Base-by-base conservation (phyloP, 257 asterid genomes). In the Solanum bukasovii region DNA sequence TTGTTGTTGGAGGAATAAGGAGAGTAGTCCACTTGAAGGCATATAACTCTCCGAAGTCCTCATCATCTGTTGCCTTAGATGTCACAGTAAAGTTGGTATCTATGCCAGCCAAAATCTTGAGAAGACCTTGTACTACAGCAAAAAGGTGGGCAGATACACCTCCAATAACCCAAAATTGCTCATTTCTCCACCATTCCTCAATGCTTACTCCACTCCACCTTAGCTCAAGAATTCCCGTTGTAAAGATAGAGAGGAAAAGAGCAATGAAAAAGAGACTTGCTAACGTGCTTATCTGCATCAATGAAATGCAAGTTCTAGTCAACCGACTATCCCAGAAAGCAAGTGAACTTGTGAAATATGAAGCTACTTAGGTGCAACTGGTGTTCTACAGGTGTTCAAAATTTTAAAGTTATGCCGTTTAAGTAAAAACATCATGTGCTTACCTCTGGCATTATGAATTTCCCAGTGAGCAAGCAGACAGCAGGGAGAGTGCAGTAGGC, bases 171-270 rank as follows among this genome's bases (percentile, higher is more conserved):
- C 99, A 96, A 89, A 96, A 96, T 75, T 96, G 99, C 89, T 96
- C 99, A 59, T 96, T 96, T 91, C 99, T 93, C 99, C 99, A 94
- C 99, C 99, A 96, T 89, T 95, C 99, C 92, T 96, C 99, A 25
- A 96, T 94, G 95, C 98, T 93, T 25, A 95, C 99, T 27, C 98
- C 98, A 85, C 99, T 94, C 99, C 99, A 96, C 81, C 98, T 87
- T 88, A 95, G 94, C 92, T 96, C 99, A 20, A 95, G 96, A 40
- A 95, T 96, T 40, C 98, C 98, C 33, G 99, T 96, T 11, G 93
- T 87, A 71, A 94, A 93, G 82, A 96, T 95, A 5, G 99, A 96
- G 52, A 96, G 95, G 89, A 96, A 95, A 73, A 96, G 98, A 35
- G 99, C 94, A 4, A 96, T 96, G 96, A 95, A 96, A 91, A 95